Evolutionary conservation across 345 rosid species (phyloP).

Genomic region (Jatropha curcas): DNA sequence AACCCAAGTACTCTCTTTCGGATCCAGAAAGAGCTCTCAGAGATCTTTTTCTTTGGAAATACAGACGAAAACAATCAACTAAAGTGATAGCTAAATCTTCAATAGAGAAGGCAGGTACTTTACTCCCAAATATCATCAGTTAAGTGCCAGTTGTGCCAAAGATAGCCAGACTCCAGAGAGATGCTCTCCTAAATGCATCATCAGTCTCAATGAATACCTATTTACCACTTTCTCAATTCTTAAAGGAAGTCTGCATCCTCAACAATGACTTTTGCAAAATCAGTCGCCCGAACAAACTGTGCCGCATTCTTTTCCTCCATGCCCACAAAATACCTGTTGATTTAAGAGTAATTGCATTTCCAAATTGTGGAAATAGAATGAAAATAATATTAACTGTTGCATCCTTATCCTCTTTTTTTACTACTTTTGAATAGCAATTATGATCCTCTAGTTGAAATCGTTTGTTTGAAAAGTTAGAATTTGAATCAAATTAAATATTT

Average conservation of each 20-base stretch:
- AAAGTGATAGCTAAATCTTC: not conserved
- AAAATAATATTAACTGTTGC: not conserved
- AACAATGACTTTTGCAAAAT: slow-evolving; percentile 73
- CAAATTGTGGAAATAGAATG: not conserved
- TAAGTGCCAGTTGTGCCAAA: slow-evolving; percentile 87
- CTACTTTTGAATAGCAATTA: not conserved
- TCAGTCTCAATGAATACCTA: slow-evolving; percentile 70
- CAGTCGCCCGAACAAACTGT: slow-evolving; percentile 67
- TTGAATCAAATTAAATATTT: too few relatives aligned
- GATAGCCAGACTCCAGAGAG: slow-evolving; percentile 47
- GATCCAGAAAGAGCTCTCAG: too few relatives aligned
- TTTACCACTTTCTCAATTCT: slow-evolving; percentile 64
- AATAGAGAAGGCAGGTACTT: slow-evolving; percentile 15
- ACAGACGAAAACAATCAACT: not conserved
- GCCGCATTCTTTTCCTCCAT: slow-evolving; percentile 81
- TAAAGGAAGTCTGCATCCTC: slow-evolving; percentile 74
- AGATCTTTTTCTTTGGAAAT: not conserved
- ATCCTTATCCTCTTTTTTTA: not conserved
- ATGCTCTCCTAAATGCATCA: slow-evolving; percentile 60
- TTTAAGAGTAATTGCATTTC: slow-evolving; percentile 5
- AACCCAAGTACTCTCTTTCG: too few relatives aligned
- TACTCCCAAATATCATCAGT: slow-evolving; percentile 85
- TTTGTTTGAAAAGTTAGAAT: too few relatives aligned
- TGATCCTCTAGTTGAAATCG: not conserved
- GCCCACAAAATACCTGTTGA: slow-evolving; percentile 83